These are phyloP conservation scores for Rubus parviflorus DNA, from an alignment of 306 rosid genomes.

Conservation along the genomic window DNA sequence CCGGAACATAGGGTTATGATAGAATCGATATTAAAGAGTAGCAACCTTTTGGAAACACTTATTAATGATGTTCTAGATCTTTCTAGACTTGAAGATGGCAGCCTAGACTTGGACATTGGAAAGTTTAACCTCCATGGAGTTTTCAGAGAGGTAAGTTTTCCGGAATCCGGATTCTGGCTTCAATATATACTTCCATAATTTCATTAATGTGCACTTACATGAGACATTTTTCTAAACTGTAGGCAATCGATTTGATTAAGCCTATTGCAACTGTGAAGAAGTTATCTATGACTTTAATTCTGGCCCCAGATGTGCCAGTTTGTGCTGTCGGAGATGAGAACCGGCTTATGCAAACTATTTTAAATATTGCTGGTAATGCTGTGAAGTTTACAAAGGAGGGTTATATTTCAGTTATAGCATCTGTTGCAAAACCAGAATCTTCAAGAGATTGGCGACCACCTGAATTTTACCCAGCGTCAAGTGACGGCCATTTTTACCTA, in stretches of 20 bases:
- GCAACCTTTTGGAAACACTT: constrained; percentile 79
- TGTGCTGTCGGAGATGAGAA: constrained; percentile 79
- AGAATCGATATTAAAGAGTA: constrained; percentile 78
- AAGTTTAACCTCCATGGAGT: constrained; percentile 72
- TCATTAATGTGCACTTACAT: constrained; percentile 14
- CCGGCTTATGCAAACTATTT: constrained; percentile 70
- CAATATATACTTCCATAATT: constrained; percentile 4
- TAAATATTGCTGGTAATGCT: constrained; percentile 81
- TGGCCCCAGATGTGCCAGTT: constrained; percentile 75
- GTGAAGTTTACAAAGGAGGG: constrained; percentile 91
- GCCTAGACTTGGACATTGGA: constrained; percentile 72
- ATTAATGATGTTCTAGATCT: constrained; percentile 88
- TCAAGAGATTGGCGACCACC: constrained; percentile 74
- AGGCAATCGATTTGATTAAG: constrained; percentile 68
- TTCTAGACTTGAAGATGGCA: constrained; percentile 93
- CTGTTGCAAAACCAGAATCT: constrained; percentile 72
- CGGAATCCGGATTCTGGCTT: constrained; percentile 17
- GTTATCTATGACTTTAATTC: constrained; percentile 61
- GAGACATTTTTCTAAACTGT: constrained; percentile 18
- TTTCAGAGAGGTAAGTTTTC: constrained; percentile 60
- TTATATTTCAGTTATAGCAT: constrained; percentile 67
- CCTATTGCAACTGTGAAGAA: constrained; percentile 88
- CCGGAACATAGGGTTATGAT: constrained; percentile 85
- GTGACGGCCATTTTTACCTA: constrained; percentile 65
- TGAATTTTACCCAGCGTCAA: constrained; percentile 64